Evolutionary conservation across 192 early-diverging fungal species (phyloP), one percentile per base, ranked within the genome.

Genomic region (Linnemannia exigua): DNA sequence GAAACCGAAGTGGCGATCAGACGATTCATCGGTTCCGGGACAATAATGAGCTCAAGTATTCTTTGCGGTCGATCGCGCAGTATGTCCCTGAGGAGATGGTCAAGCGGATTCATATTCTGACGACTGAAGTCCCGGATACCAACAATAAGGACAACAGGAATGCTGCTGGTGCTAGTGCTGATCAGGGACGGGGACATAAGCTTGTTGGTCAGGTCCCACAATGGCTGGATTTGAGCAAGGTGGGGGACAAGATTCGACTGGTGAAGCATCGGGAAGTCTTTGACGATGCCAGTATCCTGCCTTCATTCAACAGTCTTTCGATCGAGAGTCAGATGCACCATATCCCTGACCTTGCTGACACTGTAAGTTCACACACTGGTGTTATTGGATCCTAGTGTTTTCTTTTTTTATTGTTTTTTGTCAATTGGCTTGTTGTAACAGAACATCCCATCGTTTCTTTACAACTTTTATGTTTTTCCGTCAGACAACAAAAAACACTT

Each of bases 241-340:
- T 58, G 22, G 69, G 67, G 2, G 66, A 28, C 1, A 74, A 50
- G 41, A 41, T 87, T 19, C 33, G 74, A 25, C 33, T 84, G 38
- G 63, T 84, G 3, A 68, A 72, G 20, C 88, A 89, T 58, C 74
- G 67, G 28, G 51, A 88, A 3, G 67, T 89, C 31, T 89, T 74
- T 74, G 76, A 79, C 8, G 25, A 84, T 67, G 3, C 46, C 46
- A 31, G 37, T n/a, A 9, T 66, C 16, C 61, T 89, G 36, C 88
- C 88, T 16, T 84, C 86, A 17, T 89, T 89, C 48, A 89, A 81
- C 76, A 87, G 86, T 51, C 52, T 84, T 54, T 77, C 88, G 37
- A 89, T 89, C 68, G 88, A 89, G 76, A 84, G 76, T 47, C 85
- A 87, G 35, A 82, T 89, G 81, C 76, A 76, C 37, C 78, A 87